phyloP scores from a whole-genome alignment of 495 filamentous ascomycete genomes.

The Trichoderma parareesei region DNA sequence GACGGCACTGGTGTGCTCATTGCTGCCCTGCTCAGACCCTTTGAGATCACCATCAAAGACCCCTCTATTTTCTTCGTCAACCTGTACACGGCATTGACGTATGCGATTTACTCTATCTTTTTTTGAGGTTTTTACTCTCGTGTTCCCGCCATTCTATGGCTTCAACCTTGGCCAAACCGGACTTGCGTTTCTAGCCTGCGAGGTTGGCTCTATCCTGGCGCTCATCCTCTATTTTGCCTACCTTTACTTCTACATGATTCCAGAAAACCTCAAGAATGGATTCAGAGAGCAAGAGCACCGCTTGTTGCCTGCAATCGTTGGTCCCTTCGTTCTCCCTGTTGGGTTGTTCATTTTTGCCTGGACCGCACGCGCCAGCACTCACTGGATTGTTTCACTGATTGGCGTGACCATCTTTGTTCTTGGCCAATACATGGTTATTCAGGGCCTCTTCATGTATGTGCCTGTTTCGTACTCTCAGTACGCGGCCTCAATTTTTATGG shows the following conservation, averaged over 20 bases:
- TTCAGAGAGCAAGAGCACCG: slow-evolving; percentile 1
- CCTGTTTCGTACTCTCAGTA: neutral
- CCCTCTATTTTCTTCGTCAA: slow-evolving; percentile 1
- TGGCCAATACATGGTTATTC: neutral
- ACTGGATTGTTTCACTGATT: slow-evolving; percentile 53
- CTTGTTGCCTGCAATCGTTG: neutral
- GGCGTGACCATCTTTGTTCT: slow-evolving; percentile 36
- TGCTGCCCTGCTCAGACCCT: neutral
- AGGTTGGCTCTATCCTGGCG: neutral
- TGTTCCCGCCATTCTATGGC: neutral
- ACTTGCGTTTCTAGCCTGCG: neutral
- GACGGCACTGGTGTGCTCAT: neutral
- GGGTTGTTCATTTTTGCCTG: slow-evolving; percentile 15
- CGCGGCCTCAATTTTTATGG: neutral
- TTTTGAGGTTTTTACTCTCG: neutral
- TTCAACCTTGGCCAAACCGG: neutral
- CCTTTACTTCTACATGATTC: slow-evolving; percentile 1
- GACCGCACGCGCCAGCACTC: slow-evolving; percentile 45
- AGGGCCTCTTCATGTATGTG: slow-evolving; percentile 3
- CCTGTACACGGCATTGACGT: neutral
- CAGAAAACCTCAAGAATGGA: neutral
- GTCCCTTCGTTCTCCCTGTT: slow-evolving; percentile 8
- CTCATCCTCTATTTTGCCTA: neutral
- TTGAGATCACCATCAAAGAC: neutral
- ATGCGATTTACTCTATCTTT: neutral